Conservation (phyloP, 176 grass and related monocot genomes). For the Coix lacrymajobi region DNA sequence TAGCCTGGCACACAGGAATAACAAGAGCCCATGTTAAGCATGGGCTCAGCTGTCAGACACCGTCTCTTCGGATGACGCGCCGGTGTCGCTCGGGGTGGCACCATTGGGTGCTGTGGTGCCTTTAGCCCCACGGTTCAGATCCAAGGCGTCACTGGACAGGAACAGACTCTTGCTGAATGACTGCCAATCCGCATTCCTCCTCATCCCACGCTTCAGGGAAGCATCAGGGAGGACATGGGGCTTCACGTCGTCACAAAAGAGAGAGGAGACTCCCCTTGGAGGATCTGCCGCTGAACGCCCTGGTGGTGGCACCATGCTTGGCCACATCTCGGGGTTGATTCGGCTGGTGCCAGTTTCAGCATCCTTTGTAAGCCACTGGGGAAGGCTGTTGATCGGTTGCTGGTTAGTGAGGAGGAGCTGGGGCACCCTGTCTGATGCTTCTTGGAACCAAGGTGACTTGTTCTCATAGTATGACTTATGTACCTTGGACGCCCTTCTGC, state of each 20-base stretch:
- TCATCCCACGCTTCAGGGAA: conserved; percentile 23
- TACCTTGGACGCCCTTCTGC: conserved; percentile 28
- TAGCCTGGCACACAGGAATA: background rate
- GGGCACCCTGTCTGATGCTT: conserved; percentile 13
- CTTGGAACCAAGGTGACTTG: conserved; percentile 26
- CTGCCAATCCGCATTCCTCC: conserved; percentile 32
- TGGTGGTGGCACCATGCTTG: background rate
- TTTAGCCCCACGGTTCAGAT: conserved; percentile 34
- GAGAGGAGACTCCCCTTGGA: background rate
- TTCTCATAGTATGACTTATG: conserved; percentile 39
- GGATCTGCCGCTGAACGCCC: background rate
- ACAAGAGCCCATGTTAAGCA: background rate
- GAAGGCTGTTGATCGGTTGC: conserved; percentile 37
- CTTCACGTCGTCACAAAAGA: conserved; percentile 24
- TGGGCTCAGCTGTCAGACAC: conserved; percentile 52
- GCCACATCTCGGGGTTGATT: conserved; percentile 29
- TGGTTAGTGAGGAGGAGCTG: conserved; percentile 27
- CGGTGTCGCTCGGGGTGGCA: conserved; percentile 27
- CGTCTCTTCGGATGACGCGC: conserved; percentile 64
- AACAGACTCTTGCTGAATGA: conserved; percentile 37
- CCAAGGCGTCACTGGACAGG: conserved; percentile 13
- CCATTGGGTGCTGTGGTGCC: conserved; percentile 13
- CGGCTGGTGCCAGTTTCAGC: background rate
- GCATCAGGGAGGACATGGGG: conserved; percentile 27
- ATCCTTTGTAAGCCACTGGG: conserved; percentile 67